phyloP scores from a whole-genome alignment of 148 eudicot species.

The Cornus controversa region DNA sequence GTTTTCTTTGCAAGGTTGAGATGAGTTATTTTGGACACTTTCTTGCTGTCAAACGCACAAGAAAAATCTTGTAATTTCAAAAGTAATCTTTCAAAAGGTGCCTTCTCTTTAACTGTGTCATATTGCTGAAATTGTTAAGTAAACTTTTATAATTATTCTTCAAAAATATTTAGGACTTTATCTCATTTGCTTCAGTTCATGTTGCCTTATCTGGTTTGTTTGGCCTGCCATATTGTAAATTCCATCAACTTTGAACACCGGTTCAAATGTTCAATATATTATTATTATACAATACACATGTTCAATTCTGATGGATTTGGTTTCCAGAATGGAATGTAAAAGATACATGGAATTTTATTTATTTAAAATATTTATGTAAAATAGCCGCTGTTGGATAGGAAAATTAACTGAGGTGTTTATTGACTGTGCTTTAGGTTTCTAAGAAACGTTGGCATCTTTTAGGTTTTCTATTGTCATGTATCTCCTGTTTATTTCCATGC shows the following conservation, averaged over 20 bases:
- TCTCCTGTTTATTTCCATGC: too few species aligned
- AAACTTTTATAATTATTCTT: background rate
- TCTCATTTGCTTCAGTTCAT: background rate
- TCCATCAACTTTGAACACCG: background rate
- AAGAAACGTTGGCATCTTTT: too few species aligned
- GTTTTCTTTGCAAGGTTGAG: constrained; percentile 85
- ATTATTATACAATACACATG: background rate
- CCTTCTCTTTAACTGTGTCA: background rate
- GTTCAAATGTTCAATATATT: too few species aligned
- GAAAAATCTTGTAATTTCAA: background rate
- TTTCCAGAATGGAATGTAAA: background rate
- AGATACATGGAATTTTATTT: too few species aligned
- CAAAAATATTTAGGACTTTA: too few species aligned
- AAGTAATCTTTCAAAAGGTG: background rate
- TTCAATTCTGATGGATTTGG: background rate
- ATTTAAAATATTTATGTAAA: too few species aligned
- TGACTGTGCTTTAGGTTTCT: too few species aligned
- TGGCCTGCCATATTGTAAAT: background rate
- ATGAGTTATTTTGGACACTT: constrained; percentile 37
- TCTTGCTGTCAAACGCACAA: background rate
- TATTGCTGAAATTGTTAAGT: background rate
- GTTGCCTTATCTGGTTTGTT: background rate
- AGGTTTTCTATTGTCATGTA: too few species aligned
- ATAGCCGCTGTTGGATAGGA: too few species aligned
- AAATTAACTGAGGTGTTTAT: too few species aligned